Percentiles rank a stretch among this genome's conserved stretches.
These are phyloP conservation scores for Linanthus parryae DNA, from an alignment of 148 eudicot genomes.

Conservation along the genomic window DNA sequence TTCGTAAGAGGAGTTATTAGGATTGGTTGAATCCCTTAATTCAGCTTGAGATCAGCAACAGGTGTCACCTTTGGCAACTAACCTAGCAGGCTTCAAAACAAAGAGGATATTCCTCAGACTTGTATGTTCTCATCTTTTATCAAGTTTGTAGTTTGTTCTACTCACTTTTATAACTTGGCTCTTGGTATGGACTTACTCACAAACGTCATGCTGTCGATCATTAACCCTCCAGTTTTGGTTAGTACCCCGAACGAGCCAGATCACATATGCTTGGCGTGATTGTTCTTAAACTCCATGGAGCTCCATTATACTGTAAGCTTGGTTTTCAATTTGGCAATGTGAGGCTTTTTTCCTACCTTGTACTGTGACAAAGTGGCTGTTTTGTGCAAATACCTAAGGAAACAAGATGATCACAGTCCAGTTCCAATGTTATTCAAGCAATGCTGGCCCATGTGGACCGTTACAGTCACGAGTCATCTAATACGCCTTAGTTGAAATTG, in stretches of 20 bases:
- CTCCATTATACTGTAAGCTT: background rate
- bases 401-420: background rate
- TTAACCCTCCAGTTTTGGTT: no score
- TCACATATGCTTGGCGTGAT: background rate
- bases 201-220: no score
- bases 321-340: background rate
- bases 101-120: no score
- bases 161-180: no score
- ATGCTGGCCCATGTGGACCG: background rate
- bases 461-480: background rate
- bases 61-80: no score
- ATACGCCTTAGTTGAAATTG: background rate
- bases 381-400: background rate
- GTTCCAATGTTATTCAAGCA: background rate
- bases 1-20: no score
- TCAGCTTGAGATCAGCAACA: no score
- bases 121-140: no score
- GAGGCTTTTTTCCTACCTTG: background rate
- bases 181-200: no score
- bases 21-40: no score
- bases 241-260: background rate
- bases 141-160: no score
- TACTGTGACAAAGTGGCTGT: background rate
- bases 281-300: background rate
- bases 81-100: no score